Conservation (phyloP, 2,329 filamentous ascomycete genomes). For the Pseudogymnoascus sp. region DNA sequence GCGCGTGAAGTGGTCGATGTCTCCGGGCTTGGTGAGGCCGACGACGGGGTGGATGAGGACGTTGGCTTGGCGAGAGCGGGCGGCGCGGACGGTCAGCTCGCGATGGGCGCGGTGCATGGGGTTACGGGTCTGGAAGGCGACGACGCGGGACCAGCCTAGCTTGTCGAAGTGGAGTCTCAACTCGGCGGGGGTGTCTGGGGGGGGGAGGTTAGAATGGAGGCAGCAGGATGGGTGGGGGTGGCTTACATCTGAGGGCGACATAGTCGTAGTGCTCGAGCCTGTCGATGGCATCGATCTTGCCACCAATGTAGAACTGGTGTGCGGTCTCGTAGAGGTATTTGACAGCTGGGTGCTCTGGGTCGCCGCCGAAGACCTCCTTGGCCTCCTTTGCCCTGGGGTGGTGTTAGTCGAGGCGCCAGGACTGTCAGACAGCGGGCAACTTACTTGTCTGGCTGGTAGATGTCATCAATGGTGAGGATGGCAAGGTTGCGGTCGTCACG, state of each 20-base stretch:
- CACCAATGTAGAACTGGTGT: conserved; percentile 86
- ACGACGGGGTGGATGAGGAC: conserved; percentile 98
- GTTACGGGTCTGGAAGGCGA: conserved; percentile 98
- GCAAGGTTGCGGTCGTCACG: conserved; percentile 93
- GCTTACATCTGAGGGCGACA: conserved; percentile 83
- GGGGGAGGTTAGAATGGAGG: conserved; percentile 14
- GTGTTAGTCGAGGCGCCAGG: conserved; percentile 15
- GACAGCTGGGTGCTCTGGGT: conserved; percentile 85
- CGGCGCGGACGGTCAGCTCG: conserved; percentile 94
- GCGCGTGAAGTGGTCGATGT: conserved; percentile 99
- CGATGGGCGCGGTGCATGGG: conserved; percentile 98
- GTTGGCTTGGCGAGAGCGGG: conserved; percentile 91
- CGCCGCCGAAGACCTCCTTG: conserved; percentile 86
- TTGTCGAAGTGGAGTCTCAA: conserved; percentile 97
- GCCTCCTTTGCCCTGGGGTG: conserved; percentile 68
- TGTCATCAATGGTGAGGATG: conserved; percentile 89
- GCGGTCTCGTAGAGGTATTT: conserved; percentile 77
- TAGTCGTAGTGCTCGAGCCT: conserved; percentile 98
- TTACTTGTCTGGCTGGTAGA: conserved; percentile 94
- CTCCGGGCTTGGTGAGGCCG: conserved; percentile 95
- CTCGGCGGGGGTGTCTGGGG: conserved; percentile 78
- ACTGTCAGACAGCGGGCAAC: conserved; percentile 24
- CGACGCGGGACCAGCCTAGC: conserved; percentile 94
- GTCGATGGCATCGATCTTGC: conserved; percentile 92
- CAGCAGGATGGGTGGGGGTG: not conserved